Evolutionary conservation across 1,284 basidiomycete species (phyloP).

Genomic region (Taiwanofungus camphoratus): DNA sequence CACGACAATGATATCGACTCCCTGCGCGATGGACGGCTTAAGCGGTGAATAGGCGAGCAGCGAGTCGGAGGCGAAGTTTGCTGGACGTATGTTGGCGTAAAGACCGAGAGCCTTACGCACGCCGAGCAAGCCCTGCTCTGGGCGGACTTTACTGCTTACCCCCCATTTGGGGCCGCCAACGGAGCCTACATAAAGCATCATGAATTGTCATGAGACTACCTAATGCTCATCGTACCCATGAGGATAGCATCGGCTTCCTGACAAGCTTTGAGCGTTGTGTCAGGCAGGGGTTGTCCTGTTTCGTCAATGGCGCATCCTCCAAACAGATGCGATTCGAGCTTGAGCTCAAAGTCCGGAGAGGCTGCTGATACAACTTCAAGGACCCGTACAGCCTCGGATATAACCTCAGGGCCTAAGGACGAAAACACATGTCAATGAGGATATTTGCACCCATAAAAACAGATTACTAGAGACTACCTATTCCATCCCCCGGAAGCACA

Average conservation of each 20-base stretch:
- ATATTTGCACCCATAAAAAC: not conserved
- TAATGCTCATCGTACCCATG: slow-evolving; percentile 67
- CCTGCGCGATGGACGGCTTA: slow-evolving; percentile 79
- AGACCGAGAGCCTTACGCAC: slow-evolving; percentile 92
- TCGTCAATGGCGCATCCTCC: slow-evolving; percentile 94
- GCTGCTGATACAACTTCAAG: slow-evolving; percentile 69
- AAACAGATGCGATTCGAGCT: slow-evolving; percentile 77
- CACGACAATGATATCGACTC: slow-evolving; percentile 90
- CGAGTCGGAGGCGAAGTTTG: slow-evolving; percentile 90
- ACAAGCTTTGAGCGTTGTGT: slow-evolving; percentile 82
- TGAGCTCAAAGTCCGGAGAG: slow-evolving; percentile 62
- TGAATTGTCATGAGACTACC: no score
- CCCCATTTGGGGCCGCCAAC: slow-evolving; percentile 99
- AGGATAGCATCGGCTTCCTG: slow-evolving; percentile 88
- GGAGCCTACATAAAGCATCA: slow-evolving; percentile 56
- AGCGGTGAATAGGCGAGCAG: slow-evolving; percentile 92
- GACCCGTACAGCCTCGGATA: slow-evolving; percentile 84
- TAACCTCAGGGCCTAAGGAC: slow-evolving; percentile 83
- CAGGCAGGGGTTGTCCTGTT: slow-evolving; percentile 79
- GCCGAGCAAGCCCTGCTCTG: slow-evolving; percentile 91
- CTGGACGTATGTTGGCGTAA: slow-evolving; percentile 97
- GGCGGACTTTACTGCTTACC: slow-evolving; percentile 83
- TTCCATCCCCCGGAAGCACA: slow-evolving; percentile 93
- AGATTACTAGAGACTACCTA: slow-evolving; percentile 56
- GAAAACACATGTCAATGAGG: not conserved